Evolutionary conservation across 306 rosid species (phyloP), one percentile per base, ranked within the genome.

Genomic region (Casuarina equisetifolia): DNA sequence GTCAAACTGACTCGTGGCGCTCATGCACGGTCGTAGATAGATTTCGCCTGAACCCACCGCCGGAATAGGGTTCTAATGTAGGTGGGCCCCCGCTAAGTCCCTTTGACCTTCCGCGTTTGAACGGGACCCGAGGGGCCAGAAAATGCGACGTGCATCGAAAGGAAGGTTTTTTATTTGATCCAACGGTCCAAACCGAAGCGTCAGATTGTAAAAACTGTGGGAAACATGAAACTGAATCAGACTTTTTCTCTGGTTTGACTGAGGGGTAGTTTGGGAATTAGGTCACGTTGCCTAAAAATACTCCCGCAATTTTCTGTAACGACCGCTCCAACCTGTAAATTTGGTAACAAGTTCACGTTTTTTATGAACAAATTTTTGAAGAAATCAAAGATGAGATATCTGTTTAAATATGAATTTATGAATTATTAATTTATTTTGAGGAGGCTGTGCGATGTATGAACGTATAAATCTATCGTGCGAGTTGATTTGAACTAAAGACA

Each of bases 401-500:
- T 53, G 19, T 9, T 71, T 10, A 7, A 46, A 0, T 12, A 25
- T 25, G 32, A 25, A 25, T 25, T 25, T 25, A 25, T 25, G 32
- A 25, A 25, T 0, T 25, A 25, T 25, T 25, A 25, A 25, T 25
- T 25, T 71, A 57, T 1, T 16, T 52, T 17, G 19, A 44, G 68
- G 32, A 54, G 59, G 48, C 17, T 36, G 25, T 35, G 48, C 70
- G 7, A 0, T 13, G 40, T 3, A 4, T 49, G 55, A 39, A 12
- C 58, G 46, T 19, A 73, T 74, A 80, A 68, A 64, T 59, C 36
- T 78, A 70, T 64, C 13, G 45, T 38, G 70, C 9, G 32, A 40
- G 36, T 48, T 70, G 83, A 84, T 80, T 84, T 81, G 84, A 87
- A 82, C 90, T 72, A 82, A 76, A 70, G 85, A 79, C 85, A 76